phyloP scores from a whole-genome alignment of 768 basidiomycete genomes.

The Suillus alpinus region DNA sequence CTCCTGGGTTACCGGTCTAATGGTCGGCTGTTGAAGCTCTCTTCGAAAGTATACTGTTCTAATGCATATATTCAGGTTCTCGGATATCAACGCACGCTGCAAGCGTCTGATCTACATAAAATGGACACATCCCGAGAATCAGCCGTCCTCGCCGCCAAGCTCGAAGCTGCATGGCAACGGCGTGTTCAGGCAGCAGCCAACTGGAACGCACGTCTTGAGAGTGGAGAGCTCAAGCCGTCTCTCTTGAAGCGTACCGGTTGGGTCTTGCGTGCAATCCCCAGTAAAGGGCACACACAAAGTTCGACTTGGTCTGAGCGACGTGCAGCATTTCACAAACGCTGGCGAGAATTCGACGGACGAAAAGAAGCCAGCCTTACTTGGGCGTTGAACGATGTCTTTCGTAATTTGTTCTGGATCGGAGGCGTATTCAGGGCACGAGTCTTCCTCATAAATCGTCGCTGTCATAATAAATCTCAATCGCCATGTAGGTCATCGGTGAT shows the following conservation, averaged over 20 bases:
- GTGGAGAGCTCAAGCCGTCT: slow-evolving; percentile 43
- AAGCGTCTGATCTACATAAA: slow-evolving; percentile 74
- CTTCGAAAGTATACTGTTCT: not conserved
- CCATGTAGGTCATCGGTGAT: slow-evolving; percentile 53
- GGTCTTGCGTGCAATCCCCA: slow-evolving; percentile 26
- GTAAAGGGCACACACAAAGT: slow-evolving; percentile 2
- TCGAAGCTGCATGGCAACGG: slow-evolving; percentile 53
- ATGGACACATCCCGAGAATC: slow-evolving; percentile 51
- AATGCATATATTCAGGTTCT: slow-evolving; percentile 34
- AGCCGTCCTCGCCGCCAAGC: slow-evolving; percentile 44
- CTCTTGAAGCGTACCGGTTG: slow-evolving; percentile 37
- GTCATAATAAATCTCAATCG: not conserved
- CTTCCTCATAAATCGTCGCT: not conserved
- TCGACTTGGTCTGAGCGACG: slow-evolving; percentile 26
- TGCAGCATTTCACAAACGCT: slow-evolving; percentile 35
- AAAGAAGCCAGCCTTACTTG: slow-evolving; percentile 52
- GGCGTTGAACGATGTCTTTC: slow-evolving; percentile 61
- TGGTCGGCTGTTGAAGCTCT: slow-evolving; percentile 32
- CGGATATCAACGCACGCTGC: slow-evolving; percentile 71
- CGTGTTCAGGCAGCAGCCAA: slow-evolving; percentile 46
- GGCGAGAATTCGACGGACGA: slow-evolving; percentile 44
- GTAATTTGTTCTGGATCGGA: slow-evolving; percentile 58
- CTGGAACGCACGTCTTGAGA: slow-evolving; percentile 51
- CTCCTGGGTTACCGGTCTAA: slow-evolving; percentile 60
- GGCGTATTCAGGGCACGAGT: slow-evolving; percentile 52